phyloP scores from a whole-genome alignment of 2,329 filamentous ascomycete genomes.

The Exserohilum rostratum region DNA sequence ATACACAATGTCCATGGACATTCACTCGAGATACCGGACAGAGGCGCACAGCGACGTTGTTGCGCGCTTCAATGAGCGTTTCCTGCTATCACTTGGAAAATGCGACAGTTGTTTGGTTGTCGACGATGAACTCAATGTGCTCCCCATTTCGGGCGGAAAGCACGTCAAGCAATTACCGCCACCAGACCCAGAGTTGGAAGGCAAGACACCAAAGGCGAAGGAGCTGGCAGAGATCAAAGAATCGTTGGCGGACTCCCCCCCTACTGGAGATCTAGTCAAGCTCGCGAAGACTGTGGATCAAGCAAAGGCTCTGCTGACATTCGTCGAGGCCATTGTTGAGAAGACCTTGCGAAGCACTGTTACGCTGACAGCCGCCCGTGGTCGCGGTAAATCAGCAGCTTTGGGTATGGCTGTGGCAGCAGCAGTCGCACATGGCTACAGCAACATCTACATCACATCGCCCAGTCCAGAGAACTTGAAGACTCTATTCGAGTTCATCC shows the following conservation, averaged over 20 bases:
- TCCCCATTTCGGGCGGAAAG: conserved; percentile 96
- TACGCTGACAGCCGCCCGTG: conserved; percentile 88
- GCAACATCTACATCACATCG: conserved; percentile 99
- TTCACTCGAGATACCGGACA: conserved; percentile 93
- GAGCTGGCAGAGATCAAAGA: conserved; percentile 90
- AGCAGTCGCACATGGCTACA: conserved; percentile 94
- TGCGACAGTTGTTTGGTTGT: conserved; percentile 95
- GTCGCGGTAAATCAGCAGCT: conserved; percentile 95
- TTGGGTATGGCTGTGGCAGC: conserved; percentile 93
- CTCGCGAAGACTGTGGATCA: conserved; percentile 93
- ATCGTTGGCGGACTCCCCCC: conserved; percentile 80
- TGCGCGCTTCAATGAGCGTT: conserved; percentile 96
- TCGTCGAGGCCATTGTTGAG: conserved; percentile 93
- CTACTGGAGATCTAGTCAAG: conserved; percentile 81
- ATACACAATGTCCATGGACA: conserved; percentile 96
- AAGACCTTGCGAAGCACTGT: conserved; percentile 95
- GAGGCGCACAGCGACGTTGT: conserved; percentile 96
- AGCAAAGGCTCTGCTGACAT: conserved; percentile 94
- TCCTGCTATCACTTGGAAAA: conserved; percentile 92
- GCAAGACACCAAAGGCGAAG: conserved; percentile 69
- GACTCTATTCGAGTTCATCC: conserved; percentile 96
- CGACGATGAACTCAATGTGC: conserved; percentile 95
- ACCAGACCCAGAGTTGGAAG: conserved; percentile 73
- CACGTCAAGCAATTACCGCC: conserved; percentile 82
- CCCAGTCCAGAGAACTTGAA: conserved; percentile 98